phyloP scores from a whole-genome alignment of 495 filamentous ascomycete genomes.

The Cryomyces antarcticus region DNA sequence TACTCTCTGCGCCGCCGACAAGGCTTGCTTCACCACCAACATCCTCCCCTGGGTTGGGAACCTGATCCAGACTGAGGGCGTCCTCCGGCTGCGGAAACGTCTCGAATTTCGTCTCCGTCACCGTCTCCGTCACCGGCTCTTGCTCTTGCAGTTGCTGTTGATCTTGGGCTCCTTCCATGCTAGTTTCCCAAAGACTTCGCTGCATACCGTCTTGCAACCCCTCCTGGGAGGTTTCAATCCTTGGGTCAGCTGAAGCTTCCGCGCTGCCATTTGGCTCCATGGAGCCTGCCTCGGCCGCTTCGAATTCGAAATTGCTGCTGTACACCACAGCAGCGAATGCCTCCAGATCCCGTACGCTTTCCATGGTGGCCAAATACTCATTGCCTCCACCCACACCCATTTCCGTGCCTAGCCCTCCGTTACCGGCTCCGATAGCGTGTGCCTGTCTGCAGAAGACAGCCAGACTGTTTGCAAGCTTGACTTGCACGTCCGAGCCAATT shows the following conservation, averaged over 20 bases:
- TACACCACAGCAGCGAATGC: conserved; percentile 90
- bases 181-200: too few species aligned
- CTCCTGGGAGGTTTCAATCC: not conserved
- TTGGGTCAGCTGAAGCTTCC: not conserved
- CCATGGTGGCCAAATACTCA: conserved; percentile 62
- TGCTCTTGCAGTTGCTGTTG: not conserved
- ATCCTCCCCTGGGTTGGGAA: conserved; percentile 16
- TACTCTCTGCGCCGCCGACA: conserved; percentile 22
- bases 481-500: conserved; percentile 24
- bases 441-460: conserved; percentile 76
- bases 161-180: too few species aligned
- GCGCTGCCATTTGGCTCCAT: conserved; percentile 7
- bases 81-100: conserved; percentile 5
- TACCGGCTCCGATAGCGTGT: conserved; percentile 39
- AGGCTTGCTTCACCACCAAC: conserved; percentile 16
- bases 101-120: not conserved
- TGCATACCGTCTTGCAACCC: not conserved
- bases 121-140: not conserved
- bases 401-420: conserved; percentile 4
- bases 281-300: conserved; percentile 21
- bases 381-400: conserved; percentile 24
- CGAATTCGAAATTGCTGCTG: conserved; percentile 73
- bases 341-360: conserved; percentile 67
- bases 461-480: conserved; percentile 76
- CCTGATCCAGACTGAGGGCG: not conserved